Conservation (phyloP, 2,329 filamentous ascomycete species). For the Trichoderma oligosporum region DNA sequence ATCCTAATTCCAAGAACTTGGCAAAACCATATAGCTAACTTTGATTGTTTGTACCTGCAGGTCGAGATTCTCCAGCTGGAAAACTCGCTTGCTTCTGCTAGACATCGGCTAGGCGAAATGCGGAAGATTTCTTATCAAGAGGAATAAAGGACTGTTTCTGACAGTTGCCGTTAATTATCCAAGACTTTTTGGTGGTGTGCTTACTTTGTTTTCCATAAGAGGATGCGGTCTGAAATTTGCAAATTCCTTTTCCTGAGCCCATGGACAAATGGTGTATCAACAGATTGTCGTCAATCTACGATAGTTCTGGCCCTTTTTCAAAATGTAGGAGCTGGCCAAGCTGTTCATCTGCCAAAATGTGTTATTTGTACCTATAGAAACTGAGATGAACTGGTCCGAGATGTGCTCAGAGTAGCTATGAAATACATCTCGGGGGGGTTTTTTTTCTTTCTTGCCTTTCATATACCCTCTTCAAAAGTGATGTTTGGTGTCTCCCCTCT, state of each 20-base stretch:
- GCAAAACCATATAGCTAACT: too few species aligned
- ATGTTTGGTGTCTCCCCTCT: neutral
- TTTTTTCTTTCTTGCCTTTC: too few species aligned
- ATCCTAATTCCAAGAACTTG: too few species aligned
- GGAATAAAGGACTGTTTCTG: conserved; percentile 43
- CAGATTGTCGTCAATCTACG: neutral
- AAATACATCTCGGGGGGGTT: neutral
- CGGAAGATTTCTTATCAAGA: conserved; percentile 93
- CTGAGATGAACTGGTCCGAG: neutral
- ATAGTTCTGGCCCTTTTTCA: neutral
- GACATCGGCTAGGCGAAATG: conserved; percentile 90
- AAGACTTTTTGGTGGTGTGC: neutral
- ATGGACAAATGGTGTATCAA: neutral
- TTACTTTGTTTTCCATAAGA: neutral
- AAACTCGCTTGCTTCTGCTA: conserved; percentile 74
- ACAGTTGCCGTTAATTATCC: neutral
- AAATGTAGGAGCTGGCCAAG: neutral
- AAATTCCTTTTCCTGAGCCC: too few species aligned
- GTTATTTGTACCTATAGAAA: neutral
- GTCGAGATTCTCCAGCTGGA: conserved; percentile 97
- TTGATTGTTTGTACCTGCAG: conserved; percentile 42
- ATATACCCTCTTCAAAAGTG: neutral
- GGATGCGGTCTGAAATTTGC: neutral
- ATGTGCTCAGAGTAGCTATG: neutral
- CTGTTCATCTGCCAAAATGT: neutral